Percentiles rank a stretch among this genome's conserved stretches.
Evolutionary conservation across 345 rosid species (phyloP).

Genomic region (Dovyalis caffra): DNA sequence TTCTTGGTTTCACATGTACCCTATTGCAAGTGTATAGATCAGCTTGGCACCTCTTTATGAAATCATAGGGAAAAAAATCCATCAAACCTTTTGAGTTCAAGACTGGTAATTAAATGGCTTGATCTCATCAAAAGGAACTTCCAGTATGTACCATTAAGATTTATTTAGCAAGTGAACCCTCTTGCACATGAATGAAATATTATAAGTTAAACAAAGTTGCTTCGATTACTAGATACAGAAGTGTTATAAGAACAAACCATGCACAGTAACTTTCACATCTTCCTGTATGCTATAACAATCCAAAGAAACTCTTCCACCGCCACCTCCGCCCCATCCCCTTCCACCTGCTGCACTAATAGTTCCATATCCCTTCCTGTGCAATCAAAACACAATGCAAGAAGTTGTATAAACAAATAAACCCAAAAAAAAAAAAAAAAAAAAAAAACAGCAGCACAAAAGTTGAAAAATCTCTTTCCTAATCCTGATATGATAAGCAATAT

Average conservation of each 20-base stretch:
- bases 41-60: not conserved
- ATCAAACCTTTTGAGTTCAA: not conserved
- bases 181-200: slow-evolving; percentile 28
- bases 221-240: slow-evolving; percentile 23
- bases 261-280: slow-evolving; percentile 74
- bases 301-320: slow-evolving; percentile 94
- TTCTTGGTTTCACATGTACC: not conserved
- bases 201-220: slow-evolving; percentile 28
- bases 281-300: slow-evolving; percentile 97
- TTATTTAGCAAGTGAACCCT: slow-evolving; percentile 10
- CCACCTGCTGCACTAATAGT: slow-evolving; percentile 88
- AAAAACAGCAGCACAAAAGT: not conserved
- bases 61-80: not conserved
- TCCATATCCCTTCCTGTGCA: slow-evolving; percentile 85
- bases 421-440: not conserved
- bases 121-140: not conserved
- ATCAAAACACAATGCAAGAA: slow-evolving; percentile 15
- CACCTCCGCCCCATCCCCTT: slow-evolving; percentile 94
- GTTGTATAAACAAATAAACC: not conserved
- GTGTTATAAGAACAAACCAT: slow-evolving; percentile 67
- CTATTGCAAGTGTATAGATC: not conserved
- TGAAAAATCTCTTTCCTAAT: not conserved
- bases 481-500: not conserved
- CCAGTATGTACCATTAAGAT: not conserved
- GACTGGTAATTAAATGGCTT: not conserved